Percentiles rank a stretch among this genome's conserved stretches.
Conservation (phyloP, 1,284 basidiomycete species). For the Puccinia polysora region DNA sequence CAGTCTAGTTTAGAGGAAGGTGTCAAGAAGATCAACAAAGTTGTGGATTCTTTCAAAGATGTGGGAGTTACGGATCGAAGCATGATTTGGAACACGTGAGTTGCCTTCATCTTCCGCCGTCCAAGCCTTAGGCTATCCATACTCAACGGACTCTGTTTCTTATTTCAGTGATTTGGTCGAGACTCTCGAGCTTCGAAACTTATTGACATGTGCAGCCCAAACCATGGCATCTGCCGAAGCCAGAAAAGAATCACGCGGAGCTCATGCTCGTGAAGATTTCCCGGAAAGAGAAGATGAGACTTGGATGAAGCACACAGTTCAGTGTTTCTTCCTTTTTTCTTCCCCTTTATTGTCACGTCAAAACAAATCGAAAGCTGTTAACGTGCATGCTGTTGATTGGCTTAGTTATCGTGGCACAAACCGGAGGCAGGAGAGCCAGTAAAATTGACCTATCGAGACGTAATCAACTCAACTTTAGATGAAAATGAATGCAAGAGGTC, state of each 20-base stretch:
- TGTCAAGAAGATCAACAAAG: conserved; percentile 75
- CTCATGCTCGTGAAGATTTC: conserved; percentile 94
- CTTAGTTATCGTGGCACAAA: conserved; percentile 77
- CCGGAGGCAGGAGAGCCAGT: conserved; percentile 71
- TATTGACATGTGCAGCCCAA: conserved; percentile 89
- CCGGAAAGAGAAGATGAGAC: conserved; percentile 70
- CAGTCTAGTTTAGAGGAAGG: conserved; percentile 87
- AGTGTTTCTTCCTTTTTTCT: neutral
- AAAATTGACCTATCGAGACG: conserved; percentile 79
- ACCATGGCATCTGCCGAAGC: conserved; percentile 92
- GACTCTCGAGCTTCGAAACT: conserved; percentile 92
- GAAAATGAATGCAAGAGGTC: conserved; percentile 79
- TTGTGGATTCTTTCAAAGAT: conserved; percentile 81
- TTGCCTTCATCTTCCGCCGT: conserved; percentile 44
- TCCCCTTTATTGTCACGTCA: neutral
- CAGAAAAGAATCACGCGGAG: conserved; percentile 93
- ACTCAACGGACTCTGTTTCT: neutral
- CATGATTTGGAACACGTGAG: conserved; percentile 98
- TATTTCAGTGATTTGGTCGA: conserved; percentile 80
- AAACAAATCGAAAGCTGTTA: neutral
- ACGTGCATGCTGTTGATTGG: conserved; percentile 51
- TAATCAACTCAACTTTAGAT: conserved; percentile 81
- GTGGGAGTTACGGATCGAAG: conserved; percentile 95
- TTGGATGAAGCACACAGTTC: conserved; percentile 46
- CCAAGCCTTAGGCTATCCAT: too few relatives aligned